Conservation (phyloP, 345 rosid species). For the Salix purpurea region DNA sequence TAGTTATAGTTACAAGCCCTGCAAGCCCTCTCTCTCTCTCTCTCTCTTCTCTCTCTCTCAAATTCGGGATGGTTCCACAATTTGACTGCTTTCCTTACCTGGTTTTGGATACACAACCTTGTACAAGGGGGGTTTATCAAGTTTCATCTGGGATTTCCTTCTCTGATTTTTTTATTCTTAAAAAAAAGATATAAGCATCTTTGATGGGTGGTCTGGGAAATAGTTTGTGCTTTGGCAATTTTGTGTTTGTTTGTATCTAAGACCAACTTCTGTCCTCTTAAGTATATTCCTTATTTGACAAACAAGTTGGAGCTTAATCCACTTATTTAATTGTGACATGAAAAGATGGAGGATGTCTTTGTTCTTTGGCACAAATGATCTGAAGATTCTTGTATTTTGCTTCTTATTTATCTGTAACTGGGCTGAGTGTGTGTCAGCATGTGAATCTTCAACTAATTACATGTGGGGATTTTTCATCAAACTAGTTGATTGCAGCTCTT, state of each 20-base stretch:
- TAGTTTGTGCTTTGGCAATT: conserved; percentile 24
- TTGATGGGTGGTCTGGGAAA: conserved; percentile 2
- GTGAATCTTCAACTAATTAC: background rate
- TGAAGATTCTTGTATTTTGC: conserved; percentile 15
- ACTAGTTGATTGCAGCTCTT: background rate
- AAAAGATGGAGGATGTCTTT: background rate
- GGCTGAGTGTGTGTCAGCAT: background rate
- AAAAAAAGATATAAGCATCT: background rate
- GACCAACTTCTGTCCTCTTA: conserved; percentile 2
- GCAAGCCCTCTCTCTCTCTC: background rate
- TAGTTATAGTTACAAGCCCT: background rate
- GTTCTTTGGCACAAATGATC: conserved; percentile 3
- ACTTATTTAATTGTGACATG: conserved; percentile 2
- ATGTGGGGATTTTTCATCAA: background rate
- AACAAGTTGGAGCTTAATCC: background rate
- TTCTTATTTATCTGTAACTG: background rate
- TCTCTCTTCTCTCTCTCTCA: background rate
- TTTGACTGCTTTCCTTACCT: conserved; percentile 1
- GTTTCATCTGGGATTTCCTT: conserved; percentile 6
- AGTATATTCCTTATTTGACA: conserved; percentile 6
- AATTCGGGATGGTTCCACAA: background rate
- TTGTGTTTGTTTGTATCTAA: conserved; percentile 22
- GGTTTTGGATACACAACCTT: conserved; percentile 8
- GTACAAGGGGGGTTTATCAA: conserved; percentile 8
- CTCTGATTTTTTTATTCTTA: background rate